Conservation (phyloP, 805 yeast species). For the Saccharomyces paradoxus region DNA sequence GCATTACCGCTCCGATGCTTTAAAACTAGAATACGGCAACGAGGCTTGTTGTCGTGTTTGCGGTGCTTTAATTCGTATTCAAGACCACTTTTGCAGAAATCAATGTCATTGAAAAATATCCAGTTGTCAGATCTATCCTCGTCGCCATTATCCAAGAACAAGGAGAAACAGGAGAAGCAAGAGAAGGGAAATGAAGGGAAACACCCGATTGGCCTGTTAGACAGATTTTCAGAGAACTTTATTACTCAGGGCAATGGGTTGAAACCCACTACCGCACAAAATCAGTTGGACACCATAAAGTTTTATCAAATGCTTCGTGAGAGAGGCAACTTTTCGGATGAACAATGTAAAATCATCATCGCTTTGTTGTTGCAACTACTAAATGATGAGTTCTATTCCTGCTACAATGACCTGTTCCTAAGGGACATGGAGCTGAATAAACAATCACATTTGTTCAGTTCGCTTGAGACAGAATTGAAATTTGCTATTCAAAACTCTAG, state of each 20-base stretch:
- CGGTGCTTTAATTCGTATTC: not conserved
- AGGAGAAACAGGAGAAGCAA: not conserved
- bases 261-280: conserved; percentile 25
- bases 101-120: conserved; percentile 1
- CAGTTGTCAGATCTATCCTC: not conserved
- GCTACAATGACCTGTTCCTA: conserved; percentile 31
- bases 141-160: not conserved
- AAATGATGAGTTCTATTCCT: conserved; percentile 35
- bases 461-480: conserved; percentile 80
- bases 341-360: conserved; percentile 20
- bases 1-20: not conserved
- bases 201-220: conserved; percentile 13
- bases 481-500: conserved; percentile 71
- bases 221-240: conserved; percentile 25
- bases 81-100: conserved; percentile 1
- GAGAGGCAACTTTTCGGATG: conserved; percentile 15
- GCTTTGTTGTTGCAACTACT: conserved; percentile 31
- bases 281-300: conserved; percentile 24
- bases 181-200: not conserved
- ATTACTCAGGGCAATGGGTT: conserved; percentile 23
- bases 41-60: not conserved
- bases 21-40: not conserved
- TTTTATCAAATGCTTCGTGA: conserved; percentile 11
- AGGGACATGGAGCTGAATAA: conserved; percentile 66
- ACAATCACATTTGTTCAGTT: conserved; percentile 80